A percentile compares a stretch with the other conserved stretches of the same genome.
phyloP scores from a whole-genome alignment of 2,329 filamentous ascomycete species.

The Colletotrichum endophyticum region DNA sequence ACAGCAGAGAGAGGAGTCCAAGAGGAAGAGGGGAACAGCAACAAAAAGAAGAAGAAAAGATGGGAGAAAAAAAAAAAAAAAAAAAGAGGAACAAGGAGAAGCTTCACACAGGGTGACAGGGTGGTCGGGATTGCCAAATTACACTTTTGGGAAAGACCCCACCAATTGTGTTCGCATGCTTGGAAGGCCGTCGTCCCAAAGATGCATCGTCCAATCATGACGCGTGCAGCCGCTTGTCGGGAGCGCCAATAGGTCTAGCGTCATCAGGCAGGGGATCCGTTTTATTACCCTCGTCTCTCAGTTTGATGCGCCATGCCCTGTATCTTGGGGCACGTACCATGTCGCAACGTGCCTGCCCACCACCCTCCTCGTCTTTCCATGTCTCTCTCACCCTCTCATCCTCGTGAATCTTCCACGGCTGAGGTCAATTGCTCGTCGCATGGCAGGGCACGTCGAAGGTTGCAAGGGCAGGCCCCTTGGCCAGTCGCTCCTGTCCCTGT shows the following conservation, averaged over 20 bases:
- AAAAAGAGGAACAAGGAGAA: not conserved
- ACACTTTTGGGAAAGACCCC: not conserved
- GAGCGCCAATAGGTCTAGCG: not conserved
- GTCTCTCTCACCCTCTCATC: not conserved
- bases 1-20: not conserved
- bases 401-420: not conserved
- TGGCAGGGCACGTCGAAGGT: not conserved
- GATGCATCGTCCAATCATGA: conserved; percentile 12
- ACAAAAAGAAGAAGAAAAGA: not conserved
- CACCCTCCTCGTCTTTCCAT: not conserved
- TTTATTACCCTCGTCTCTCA: not conserved
- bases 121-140: not conserved
- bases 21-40: not conserved
- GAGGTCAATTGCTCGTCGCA: not conserved
- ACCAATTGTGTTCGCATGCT: conserved; percentile 1
- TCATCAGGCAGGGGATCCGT: not conserved
- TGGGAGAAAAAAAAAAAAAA: not conserved
- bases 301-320: not conserved
- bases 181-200: conserved; percentile 1
- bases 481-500: not conserved
- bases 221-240: not conserved
- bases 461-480: not conserved
- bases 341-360: not conserved
- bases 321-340: not conserved
- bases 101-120: not conserved